A percentile compares a stretch with the other conserved stretches of the same genome.
These are phyloP conservation scores for Hylodesmum podocarpum DNA, from an alignment of 306 rosid species.

Conservation along the genomic window DNA sequence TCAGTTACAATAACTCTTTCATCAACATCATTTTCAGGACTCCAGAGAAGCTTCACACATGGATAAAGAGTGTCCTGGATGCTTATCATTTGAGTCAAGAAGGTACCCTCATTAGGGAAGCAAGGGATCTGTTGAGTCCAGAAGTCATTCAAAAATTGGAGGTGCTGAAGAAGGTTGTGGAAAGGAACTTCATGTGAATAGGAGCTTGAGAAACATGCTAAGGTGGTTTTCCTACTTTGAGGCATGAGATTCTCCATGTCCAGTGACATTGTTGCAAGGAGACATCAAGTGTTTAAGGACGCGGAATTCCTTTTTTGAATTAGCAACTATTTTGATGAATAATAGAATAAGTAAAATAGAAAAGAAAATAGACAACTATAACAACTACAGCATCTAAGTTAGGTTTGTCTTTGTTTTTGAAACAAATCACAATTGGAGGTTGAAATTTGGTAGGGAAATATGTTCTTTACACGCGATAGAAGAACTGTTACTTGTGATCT, in stretches of 20 bases:
- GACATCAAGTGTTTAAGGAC: background rate
- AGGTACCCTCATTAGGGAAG: slow-evolving; percentile 83
- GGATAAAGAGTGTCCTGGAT: slow-evolving; percentile 69
- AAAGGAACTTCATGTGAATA: slow-evolving; percentile 74
- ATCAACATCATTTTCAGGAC: slow-evolving; percentile 54
- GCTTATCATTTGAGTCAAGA: slow-evolving; percentile 80
- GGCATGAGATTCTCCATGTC: background rate
- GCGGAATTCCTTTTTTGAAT: background rate
- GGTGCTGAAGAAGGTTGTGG: slow-evolving; percentile 61
- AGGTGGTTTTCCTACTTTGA: slow-evolving; percentile 12
- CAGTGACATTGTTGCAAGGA: slow-evolving; percentile 11
- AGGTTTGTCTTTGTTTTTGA: background rate
- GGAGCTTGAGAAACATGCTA: background rate
- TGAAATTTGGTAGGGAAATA: slow-evolving; percentile 5
- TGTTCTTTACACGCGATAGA: background rate
- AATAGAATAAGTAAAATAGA: background rate
- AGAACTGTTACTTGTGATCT: background rate
- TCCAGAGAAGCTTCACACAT: slow-evolving; percentile 76
- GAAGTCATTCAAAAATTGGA: slow-evolving; percentile 68
- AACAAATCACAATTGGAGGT: background rate
- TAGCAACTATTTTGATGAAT: background rate
- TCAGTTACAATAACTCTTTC: background rate
- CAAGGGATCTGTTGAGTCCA: slow-evolving; percentile 87
- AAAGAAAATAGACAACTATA: background rate
- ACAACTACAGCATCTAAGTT: background rate